These are phyloP conservation scores for Tetracentron sinense DNA, from an alignment of 164 flowering plant species.

Conservation along the genomic window DNA sequence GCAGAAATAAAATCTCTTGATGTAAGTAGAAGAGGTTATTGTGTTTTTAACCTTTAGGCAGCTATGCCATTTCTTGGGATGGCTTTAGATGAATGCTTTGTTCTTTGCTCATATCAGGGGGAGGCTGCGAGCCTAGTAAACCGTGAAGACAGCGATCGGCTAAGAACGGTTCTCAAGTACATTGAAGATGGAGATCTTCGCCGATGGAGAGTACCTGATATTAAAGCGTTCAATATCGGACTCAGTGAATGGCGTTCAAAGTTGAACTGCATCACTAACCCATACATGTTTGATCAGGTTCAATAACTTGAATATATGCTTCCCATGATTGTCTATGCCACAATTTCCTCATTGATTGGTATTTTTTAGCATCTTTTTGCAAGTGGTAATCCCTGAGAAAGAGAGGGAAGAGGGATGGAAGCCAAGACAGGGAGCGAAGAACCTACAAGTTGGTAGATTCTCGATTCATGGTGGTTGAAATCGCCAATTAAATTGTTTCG, in stretches of 20 bases:
- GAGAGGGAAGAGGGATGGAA: too few species aligned
- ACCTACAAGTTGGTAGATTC: too few species aligned
- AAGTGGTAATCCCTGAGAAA: too few species aligned
- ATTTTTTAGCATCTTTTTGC: neutral
- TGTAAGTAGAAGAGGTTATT: constrained; percentile 32
- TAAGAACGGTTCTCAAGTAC: constrained; percentile 55
- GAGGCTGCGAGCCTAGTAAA: constrained; percentile 33
- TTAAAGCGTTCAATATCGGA: constrained; percentile 56
- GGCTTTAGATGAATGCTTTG: neutral
- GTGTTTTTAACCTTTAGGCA: neutral
- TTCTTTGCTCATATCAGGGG: constrained; percentile 25
- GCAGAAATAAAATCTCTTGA: constrained; percentile 20
- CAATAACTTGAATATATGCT: neutral
- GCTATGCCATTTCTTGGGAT: too few species aligned
- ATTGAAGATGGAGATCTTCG: constrained; percentile 81
- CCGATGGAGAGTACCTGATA: constrained; percentile 53
- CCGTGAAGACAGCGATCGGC: constrained; percentile 34
- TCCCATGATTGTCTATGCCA: too few species aligned
- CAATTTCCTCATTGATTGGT: too few species aligned
- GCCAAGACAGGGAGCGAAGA: too few species aligned
- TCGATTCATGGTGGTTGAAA: too few species aligned
- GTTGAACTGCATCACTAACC: constrained; percentile 76
- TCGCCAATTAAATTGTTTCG: too few species aligned
- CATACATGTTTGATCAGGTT: constrained; percentile 81
- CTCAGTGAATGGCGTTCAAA: constrained; percentile 53